Conservation (phyloP, 2,329 filamentous ascomycete genomes). For the Colletotrichum karsti region DNA sequence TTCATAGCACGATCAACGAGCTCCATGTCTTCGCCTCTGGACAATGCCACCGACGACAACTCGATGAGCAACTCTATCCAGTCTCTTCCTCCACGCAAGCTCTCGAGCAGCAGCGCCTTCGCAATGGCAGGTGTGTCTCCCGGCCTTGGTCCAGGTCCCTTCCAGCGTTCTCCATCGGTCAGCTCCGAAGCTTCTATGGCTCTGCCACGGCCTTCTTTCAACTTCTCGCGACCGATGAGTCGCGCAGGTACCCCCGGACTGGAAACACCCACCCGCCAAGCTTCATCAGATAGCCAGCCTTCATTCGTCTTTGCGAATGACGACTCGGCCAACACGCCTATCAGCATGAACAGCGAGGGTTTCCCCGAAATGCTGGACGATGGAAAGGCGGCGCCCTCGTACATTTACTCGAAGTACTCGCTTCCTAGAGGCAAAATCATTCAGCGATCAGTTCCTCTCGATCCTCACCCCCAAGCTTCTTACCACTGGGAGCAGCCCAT, state of each 20-base stretch:
- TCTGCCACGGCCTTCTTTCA: conserved; percentile 80
- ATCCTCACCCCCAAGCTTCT: conserved; percentile 59
- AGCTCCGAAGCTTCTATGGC: conserved; percentile 80
- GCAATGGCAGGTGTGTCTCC: conserved; percentile 61
- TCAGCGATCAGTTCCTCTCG: conserved; percentile 72
- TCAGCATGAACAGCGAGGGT: conserved; percentile 77
- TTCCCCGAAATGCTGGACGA: conserved; percentile 65
- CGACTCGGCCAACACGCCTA: conserved; percentile 73
- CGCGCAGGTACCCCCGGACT: conserved; percentile 69
- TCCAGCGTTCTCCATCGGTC: conserved; percentile 83
- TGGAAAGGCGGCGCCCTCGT: conserved; percentile 69
- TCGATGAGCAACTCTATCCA: conserved; percentile 62
- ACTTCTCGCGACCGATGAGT: conserved; percentile 93
- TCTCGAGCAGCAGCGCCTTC: conserved; percentile 71
- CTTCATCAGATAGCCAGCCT: conserved; percentile 73
- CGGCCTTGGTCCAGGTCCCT: conserved; percentile 57
- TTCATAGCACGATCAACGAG: conserved; percentile 66
- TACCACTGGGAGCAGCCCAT: conserved; percentile 71
- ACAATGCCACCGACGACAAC: conserved; percentile 76
- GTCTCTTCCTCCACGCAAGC: conserved; percentile 77
- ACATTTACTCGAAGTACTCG: conserved; percentile 86
- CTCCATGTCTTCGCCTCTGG: conserved; percentile 68
- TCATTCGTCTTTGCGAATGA: conserved; percentile 68
- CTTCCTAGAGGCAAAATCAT: conserved; percentile 84
- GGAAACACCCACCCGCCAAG: conserved; percentile 68